phyloP scores from a whole-genome alignment of 1,284 basidiomycete genomes.

The Lentinula novae-zelandiae region DNA sequence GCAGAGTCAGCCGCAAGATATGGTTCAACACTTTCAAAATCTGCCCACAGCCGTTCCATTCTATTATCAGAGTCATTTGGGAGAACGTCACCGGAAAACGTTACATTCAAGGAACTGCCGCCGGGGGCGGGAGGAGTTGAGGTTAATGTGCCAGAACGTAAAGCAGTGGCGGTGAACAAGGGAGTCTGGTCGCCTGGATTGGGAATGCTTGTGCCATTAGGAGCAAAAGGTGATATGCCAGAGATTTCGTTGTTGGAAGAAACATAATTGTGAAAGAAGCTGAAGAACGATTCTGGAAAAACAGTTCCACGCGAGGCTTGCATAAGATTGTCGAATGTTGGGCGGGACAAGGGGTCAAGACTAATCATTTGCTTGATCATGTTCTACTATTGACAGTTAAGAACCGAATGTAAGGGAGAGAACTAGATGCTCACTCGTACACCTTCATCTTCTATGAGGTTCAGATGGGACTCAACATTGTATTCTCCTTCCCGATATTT shows the following conservation, averaged over 20 bases:
- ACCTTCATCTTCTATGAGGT: conserved; percentile 75
- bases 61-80: conserved; percentile 78
- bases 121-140: conserved; percentile 18
- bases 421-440: conserved; percentile 62
- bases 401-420: conserved; percentile 8
- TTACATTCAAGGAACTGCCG: conserved; percentile 19
- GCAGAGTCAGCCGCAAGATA: conserved; percentile 52
- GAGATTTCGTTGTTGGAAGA: conserved; percentile 74
- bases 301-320: conserved; percentile 74
- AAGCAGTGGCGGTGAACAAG: conserved; percentile 16
- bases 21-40: conserved; percentile 75
- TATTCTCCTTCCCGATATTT: conserved; percentile 90
- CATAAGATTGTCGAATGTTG: conserved; percentile 83
- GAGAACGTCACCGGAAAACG: conserved; percentile 37
- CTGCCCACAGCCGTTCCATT: conserved; percentile 75
- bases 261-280: conserved; percentile 89
- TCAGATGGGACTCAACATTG: conserved; percentile 72
- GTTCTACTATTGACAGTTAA: conserved; percentile 45
- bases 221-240: conserved; percentile 36
- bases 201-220: conserved; percentile 26
- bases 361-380: conserved; percentile 90
- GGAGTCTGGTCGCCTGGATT: conserved; percentile 24
- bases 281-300: conserved; percentile 92
- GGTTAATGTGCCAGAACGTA: neutral
- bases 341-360: conserved; percentile 73